These are phyloP conservation scores for Rhodofomes roseus DNA, from an alignment of 1,284 basidiomycete genomes.

Conservation along the genomic window DNA sequence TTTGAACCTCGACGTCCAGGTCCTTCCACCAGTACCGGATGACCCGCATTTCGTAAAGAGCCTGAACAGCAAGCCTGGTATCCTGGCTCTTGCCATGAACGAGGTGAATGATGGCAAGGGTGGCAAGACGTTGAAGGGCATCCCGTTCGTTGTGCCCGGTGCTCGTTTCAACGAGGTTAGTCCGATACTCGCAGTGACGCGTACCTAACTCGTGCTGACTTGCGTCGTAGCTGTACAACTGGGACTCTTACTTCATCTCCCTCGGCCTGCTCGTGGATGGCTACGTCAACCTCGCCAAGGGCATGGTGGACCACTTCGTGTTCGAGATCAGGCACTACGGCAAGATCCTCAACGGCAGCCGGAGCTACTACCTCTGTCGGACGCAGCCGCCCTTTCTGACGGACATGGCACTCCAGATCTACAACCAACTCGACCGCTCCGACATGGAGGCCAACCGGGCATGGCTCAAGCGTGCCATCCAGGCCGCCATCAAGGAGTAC, in stretches of 20 bases:
- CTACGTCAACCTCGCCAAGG: constrained; percentile 89
- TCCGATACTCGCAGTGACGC: constrained; percentile 2
- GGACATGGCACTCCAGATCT: constrained; percentile 97
- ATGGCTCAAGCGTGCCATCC: constrained; percentile 94
- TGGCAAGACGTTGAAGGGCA: constrained; percentile 82
- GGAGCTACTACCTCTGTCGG: constrained; percentile 90
- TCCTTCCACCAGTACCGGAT: constrained; percentile 82
- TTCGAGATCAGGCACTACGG: constrained; percentile 98
- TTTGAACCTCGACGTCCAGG: constrained; percentile 87
- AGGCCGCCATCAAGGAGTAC: constrained; percentile 98
- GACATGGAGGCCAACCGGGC: constrained; percentile 79
- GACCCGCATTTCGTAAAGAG: constrained; percentile 90
- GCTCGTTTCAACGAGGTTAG: constrained; percentile 95
- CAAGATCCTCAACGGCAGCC: constrained; percentile 80
- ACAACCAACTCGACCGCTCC: constrained; percentile 88
- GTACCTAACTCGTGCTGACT: not conserved
- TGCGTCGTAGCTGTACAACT: constrained; percentile 70
- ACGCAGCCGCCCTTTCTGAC: constrained; percentile 98
- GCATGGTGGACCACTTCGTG: constrained; percentile 98
- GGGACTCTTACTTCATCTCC: constrained; percentile 94
- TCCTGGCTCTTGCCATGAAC: constrained; percentile 95
- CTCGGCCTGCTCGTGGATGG: constrained; percentile 95
- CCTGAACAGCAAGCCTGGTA: constrained; percentile 90
- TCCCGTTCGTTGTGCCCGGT: constrained; percentile 96
- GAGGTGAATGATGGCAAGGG: constrained; percentile 80